phyloP scores from a whole-genome alignment of 805 yeast genomes.

The Cyberlindnera euphorbiiphila region DNA sequence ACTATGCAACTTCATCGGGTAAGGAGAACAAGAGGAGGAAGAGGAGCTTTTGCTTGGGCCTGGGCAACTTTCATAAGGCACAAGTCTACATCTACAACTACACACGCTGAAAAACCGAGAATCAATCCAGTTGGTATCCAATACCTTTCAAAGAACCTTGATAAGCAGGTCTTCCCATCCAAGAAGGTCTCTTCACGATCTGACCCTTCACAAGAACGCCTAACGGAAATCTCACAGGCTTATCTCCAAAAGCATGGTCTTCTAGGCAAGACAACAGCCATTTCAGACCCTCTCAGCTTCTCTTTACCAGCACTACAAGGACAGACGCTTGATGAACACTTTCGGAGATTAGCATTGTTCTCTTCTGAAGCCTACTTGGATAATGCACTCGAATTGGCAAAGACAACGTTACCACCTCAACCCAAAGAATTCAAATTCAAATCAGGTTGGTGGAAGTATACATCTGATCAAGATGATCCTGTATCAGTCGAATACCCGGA shows the following conservation, averaged over 20 bases:
- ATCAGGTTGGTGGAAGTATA: constrained; percentile 84
- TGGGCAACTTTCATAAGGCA: too few species aligned
- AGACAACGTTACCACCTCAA: constrained; percentile 31
- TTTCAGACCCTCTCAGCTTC: constrained; percentile 54
- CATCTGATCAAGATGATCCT: constrained; percentile 47
- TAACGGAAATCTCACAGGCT: constrained; percentile 51
- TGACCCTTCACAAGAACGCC: constrained; percentile 23
- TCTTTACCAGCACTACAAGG: constrained; percentile 76
- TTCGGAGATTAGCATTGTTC: constrained; percentile 59
- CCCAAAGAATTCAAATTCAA: constrained; percentile 54
- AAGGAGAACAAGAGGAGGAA: too few species aligned
- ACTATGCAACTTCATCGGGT: too few species aligned
- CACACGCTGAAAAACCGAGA: constrained; percentile 42
- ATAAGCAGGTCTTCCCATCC: constrained; percentile 50
- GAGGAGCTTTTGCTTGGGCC: too few species aligned
- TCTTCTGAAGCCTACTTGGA: constrained; percentile 58
- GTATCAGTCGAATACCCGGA: constrained; percentile 59
- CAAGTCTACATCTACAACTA: background rate
- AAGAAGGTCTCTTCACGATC: constrained; percentile 12
- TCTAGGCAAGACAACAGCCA: constrained; percentile 69
- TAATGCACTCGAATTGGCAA: constrained; percentile 43
- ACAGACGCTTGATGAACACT: constrained; percentile 74
- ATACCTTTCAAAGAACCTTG: constrained; percentile 58
- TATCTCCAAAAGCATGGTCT: constrained; percentile 61
- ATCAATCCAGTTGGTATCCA: constrained; percentile 80